A percentile compares a stretch with the other conserved stretches of the same genome.
Conservation (phyloP, 108 stramenopile genomes). For the Schizochytrium sp. region DNA sequence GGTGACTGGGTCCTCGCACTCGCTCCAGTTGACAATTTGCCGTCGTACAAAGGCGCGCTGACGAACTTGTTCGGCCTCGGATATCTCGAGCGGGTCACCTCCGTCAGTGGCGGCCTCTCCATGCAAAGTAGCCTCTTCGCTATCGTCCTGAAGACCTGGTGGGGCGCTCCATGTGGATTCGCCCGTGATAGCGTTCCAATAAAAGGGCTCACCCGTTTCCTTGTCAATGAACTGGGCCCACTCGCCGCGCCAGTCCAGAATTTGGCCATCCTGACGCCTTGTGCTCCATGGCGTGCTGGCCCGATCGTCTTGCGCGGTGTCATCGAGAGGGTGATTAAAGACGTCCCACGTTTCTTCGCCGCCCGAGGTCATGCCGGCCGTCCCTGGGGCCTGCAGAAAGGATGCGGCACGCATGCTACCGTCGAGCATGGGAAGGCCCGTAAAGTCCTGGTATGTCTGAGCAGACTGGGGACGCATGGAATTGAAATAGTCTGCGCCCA, state of each 20-base stretch:
- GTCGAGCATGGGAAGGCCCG: not conserved
- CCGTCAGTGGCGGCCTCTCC: not conserved
- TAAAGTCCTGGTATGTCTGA: not conserved
- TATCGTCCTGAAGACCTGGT: not conserved
- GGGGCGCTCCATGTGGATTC: not conserved
- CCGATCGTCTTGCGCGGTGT: not conserved
- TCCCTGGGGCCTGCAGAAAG: not conserved
- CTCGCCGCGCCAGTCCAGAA: not conserved
- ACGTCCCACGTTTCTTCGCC: not conserved
- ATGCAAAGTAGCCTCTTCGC: not conserved
- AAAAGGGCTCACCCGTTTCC: not conserved
- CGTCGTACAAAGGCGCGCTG: not conserved
- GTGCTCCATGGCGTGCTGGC: not conserved
- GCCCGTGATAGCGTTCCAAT: not conserved
- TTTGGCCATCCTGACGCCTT: not conserved
- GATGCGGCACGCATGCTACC: not conserved
- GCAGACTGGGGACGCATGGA: not conserved
- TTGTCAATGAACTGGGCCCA: slow-evolving; percentile 13
- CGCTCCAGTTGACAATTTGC: not conserved
- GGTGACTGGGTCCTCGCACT: not conserved
- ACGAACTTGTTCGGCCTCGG: not conserved
- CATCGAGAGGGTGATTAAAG: not conserved
- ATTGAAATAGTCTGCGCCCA: not conserved
- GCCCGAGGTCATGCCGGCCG: not conserved
- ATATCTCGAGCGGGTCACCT: not conserved